phyloP scores from a whole-genome alignment of 768 basidiomycete species.

The Hortiboletus flavorubellus region DNA sequence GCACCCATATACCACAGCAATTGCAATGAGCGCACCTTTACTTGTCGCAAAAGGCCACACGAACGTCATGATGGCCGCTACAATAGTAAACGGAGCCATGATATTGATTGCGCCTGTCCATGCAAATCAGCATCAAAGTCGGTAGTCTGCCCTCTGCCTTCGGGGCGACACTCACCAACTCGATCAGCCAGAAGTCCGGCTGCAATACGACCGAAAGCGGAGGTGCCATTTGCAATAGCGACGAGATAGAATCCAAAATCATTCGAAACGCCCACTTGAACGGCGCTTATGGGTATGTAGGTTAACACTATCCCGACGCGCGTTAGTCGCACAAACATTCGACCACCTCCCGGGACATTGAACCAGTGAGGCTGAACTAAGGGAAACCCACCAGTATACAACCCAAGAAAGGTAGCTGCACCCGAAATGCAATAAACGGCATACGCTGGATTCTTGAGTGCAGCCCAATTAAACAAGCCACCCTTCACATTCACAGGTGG shows the following conservation, averaged over 20 bases:
- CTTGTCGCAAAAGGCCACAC: slow-evolving; percentile 64
- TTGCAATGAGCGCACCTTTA: slow-evolving; percentile 43
- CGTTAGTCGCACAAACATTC: background rate
- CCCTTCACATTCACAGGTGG: slow-evolving; percentile 52
- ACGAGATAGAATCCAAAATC: slow-evolving; percentile 62
- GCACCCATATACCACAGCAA: slow-evolving; percentile 66
- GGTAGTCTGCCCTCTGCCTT: background rate
- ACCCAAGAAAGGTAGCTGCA: slow-evolving; percentile 58
- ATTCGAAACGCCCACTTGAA: slow-evolving; percentile 42
- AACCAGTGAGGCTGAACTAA: background rate
- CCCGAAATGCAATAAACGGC: slow-evolving; percentile 55
- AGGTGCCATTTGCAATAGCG: slow-evolving; percentile 65
- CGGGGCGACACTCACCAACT: slow-evolving; percentile 36
- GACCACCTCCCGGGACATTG: too few species aligned
- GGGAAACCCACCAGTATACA: slow-evolving; percentile 56
- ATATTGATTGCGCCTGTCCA: slow-evolving; percentile 59
- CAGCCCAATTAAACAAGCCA: slow-evolving; percentile 53
- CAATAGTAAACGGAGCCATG: slow-evolving; percentile 58
- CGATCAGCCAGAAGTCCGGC: slow-evolving; percentile 55
- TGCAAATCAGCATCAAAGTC: background rate
- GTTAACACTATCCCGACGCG: slow-evolving; percentile 48
- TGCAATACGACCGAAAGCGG: slow-evolving; percentile 56
- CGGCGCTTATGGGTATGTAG: slow-evolving; percentile 61
- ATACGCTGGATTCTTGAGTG: slow-evolving; percentile 48
- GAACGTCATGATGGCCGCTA: slow-evolving; percentile 58